These are phyloP conservation scores for Prosopis cineraria DNA, from an alignment of 306 rosid species.

Conservation along the genomic window DNA sequence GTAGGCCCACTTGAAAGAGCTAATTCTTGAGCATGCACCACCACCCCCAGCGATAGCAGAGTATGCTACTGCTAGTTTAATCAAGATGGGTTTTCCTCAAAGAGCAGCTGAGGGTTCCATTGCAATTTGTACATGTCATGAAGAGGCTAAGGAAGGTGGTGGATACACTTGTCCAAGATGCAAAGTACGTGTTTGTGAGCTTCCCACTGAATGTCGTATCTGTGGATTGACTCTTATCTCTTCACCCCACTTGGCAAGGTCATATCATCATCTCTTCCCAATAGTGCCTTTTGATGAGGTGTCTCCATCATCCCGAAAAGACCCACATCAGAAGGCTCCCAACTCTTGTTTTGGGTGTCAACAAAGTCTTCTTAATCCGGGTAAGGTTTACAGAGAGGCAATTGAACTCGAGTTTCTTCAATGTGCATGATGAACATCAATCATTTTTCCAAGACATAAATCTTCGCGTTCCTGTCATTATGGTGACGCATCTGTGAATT, in stretches of 20 bases:
- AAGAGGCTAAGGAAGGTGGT: slow-evolving; percentile 87
- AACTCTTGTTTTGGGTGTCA: slow-evolving; percentile 92
- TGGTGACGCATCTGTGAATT: slow-evolving; percentile 5
- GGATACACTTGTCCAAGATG: slow-evolving; percentile 96
- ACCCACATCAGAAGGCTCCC: slow-evolving; percentile 45
- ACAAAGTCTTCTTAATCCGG: slow-evolving; percentile 59
- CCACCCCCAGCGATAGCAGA: slow-evolving; percentile 99
- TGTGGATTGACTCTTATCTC: slow-evolving; percentile 98
- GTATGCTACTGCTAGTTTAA: slow-evolving; percentile 82
- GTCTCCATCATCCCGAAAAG: slow-evolving; percentile 50
- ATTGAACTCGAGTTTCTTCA: slow-evolving; percentile 13
- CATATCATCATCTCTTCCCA: slow-evolving; percentile 97
- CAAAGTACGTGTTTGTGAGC: slow-evolving; percentile 96
- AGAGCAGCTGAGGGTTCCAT: slow-evolving; percentile 93
- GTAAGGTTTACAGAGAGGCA: slow-evolving; percentile 49
- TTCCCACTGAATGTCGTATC: slow-evolving; percentile 88
- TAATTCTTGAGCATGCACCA: slow-evolving; percentile 91
- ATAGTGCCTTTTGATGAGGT: slow-evolving; percentile 90
- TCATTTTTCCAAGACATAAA: slow-evolving; percentile 5
- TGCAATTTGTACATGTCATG: slow-evolving; percentile 90
- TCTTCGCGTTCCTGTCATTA: slow-evolving; percentile 22
- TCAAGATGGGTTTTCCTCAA: slow-evolving; percentile 99
- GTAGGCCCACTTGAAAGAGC: slow-evolving; percentile 85
- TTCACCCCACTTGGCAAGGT: slow-evolving; percentile 97
- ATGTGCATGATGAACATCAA: slow-evolving; percentile 5